Conservation (phyloP, 202 grass and related monocot species). For the Panicum hallii region DNA sequence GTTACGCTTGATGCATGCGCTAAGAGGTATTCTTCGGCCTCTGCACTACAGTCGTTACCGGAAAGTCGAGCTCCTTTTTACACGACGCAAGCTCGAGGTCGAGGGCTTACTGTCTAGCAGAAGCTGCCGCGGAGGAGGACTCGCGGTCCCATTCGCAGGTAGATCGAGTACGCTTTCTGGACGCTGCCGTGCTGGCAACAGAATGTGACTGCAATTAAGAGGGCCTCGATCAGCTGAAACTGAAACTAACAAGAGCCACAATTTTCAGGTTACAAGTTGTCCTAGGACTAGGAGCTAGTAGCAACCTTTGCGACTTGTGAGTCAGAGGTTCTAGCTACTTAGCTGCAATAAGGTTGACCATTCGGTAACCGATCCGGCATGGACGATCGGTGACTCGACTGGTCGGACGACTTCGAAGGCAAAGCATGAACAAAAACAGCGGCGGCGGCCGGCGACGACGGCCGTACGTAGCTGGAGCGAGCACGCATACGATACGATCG, state of each 20-base stretch:
- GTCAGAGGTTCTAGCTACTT: not conserved
- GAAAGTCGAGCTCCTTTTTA: not conserved
- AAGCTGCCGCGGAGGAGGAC: not conserved
- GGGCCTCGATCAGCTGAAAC: not conserved
- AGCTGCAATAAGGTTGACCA: not conserved
- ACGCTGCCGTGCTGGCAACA: too few species aligned
- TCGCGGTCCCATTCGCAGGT: not conserved
- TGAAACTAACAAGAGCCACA: not conserved
- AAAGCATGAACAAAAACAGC: not conserved
- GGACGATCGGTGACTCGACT: not conserved
- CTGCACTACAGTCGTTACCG: too few species aligned
- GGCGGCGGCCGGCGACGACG: not conserved
- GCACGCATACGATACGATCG: too few species aligned
- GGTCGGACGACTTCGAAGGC: conserved; percentile 16
- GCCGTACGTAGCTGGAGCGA: not conserved
- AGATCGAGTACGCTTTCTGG: not conserved
- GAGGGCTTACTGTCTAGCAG: not conserved
- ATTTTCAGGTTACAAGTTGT: not conserved
- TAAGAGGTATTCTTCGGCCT: too few species aligned
- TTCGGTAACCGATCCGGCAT: not conserved
- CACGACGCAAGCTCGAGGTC: not conserved
- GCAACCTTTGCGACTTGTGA: not conserved
- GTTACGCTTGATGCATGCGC: not conserved
- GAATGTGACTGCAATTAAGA: not conserved
- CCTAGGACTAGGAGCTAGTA: not conserved